These are phyloP conservation scores for Botrytis cinerea DNA, from an alignment of 2,329 filamentous ascomycete species.

Conservation along the genomic window DNA sequence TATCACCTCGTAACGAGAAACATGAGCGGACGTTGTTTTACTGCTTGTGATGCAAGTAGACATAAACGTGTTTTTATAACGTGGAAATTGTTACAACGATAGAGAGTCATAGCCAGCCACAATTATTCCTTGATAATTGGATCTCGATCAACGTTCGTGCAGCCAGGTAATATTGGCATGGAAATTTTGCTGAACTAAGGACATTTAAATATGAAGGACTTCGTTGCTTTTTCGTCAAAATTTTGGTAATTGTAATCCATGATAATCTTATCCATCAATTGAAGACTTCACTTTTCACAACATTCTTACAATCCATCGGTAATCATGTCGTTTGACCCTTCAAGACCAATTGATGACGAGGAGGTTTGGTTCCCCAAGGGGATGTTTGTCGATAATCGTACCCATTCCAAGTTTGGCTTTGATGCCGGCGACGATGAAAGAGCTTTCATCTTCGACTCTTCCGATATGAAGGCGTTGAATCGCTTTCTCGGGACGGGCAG, in stretches of 20 bases:
- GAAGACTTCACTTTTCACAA: neutral
- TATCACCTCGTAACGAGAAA: neutral
- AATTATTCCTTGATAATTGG: neutral
- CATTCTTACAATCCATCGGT: neutral
- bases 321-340: constrained; percentile 4
- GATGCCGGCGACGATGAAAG: neutral
- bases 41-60: neutral
- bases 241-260: too few relatives aligned
- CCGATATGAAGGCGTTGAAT: constrained; percentile 1
- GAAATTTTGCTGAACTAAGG: too few relatives aligned
- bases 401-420: neutral
- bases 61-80: neutral
- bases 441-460: constrained; percentile 12
- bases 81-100: neutral
- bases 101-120: neutral
- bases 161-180: neutral
- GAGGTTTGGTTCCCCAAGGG: constrained; percentile 14
- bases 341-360: constrained; percentile 7
- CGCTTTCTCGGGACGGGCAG: neutral
- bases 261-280: neutral
- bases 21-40: neutral
- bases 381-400: constrained; percentile 12
- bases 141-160: neutral
- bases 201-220: neutral
- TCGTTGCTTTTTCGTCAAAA: neutral